Evolutionary conservation across 129 eudicot genomes (phyloP), one percentile per base, ranked within the genome.

Genomic region (Cynara cardunculus): DNA sequence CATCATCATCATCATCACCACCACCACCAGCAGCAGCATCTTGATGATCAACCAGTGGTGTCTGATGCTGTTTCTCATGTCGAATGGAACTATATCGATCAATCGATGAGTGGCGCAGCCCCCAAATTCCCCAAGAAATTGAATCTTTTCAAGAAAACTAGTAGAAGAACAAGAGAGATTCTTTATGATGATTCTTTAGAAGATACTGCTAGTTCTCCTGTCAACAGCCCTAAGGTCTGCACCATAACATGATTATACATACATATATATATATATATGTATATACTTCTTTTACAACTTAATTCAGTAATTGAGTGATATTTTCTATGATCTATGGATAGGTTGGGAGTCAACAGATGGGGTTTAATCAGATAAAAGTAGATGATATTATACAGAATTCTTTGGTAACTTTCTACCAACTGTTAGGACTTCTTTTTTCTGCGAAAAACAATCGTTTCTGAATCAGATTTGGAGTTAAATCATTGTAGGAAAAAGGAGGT

Each of bases 171-270:
- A 19, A 83, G 78, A 72, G 85, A 80, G 69, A 79, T 87, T 39
- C 73, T 73, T 53, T 80, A 62, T n/a, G 95, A 90, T 67, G 96
- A 90, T 81, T 75, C 91, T 32, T 83, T 93, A 87, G 94, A 90
- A 81, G 97, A 93, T 73, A 93, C 97, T 34, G 97, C 96, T 86
- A 89, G 90, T 78, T 93, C 96, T 87, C 96, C 97, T 80, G 92
- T 87, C 67, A 90, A 87, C 30, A 93, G 94, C 83, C 96, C 97
- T 37, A 93, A 90, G 97, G 92, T 92, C 12, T 56, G 56, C 78
- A 76, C 76, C 53, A 75, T n/a, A 21, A 67, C 0, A 34, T 18
- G 21, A 53, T 18, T 18, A 18, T 6, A 5, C 5, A 18, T 5
- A 18, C 7, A 5, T 56, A 56, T n/a, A 56, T 56, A 18, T 56